Base-by-base conservation (phyloP, 768 basidiomycete genomes). In the Clavaria fumosa region DNA sequence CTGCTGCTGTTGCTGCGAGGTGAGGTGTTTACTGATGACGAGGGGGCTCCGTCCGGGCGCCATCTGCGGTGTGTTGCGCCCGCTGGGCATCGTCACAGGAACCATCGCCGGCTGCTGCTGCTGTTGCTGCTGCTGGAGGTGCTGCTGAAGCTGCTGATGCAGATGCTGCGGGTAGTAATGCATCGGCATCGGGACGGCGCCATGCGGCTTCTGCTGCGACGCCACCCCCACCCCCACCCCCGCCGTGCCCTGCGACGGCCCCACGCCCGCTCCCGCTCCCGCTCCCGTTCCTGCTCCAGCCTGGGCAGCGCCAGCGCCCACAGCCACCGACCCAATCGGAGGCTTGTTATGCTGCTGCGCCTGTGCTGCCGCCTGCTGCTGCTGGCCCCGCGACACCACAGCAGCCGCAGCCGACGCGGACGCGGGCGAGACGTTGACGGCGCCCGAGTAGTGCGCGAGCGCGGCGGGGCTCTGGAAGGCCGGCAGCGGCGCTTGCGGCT, bases 241-340 rank as follows among this genome's bases (percentile, higher is more conserved):
- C 1, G 37, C 20, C 23, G 42, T 42, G 3, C 36, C 24, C 27
- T 41, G 36, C 11, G 41, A 40, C n/a, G n/a, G n/a, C n/a, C n/a
- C n/a, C n/a, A n/a, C n/a, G n/a, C n/a, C n/a, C n/a, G n/a, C n/a
- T n/a, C n/a, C n/a, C n/a, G n/a, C n/a, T n/a, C n/a, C n/a, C n/a
- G n/a, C n/a, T n/a, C n/a, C n/a, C n/a, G 34, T 28, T 42, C 38
- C 19, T 38, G 34, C 7, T 40, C 30, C 19, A 42, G 22, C 23
- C 41, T 38, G 35, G 37, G 38, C 33, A 42, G 45, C 12, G 32
- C 36, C 17, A 20, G 46, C 38, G 45, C 40, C 20, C n/a, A n/a
- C n/a, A n/a, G n/a, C n/a, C n/a, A n/a, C n/a, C n/a, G n/a, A n/a
- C n/a, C n/a, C n/a, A n/a, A n/a, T n/a, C n/a, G n/a, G n/a, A n/a